phyloP scores from a whole-genome alignment of 257 asterid genomes.

The Salvia miltiorrhiza region DNA sequence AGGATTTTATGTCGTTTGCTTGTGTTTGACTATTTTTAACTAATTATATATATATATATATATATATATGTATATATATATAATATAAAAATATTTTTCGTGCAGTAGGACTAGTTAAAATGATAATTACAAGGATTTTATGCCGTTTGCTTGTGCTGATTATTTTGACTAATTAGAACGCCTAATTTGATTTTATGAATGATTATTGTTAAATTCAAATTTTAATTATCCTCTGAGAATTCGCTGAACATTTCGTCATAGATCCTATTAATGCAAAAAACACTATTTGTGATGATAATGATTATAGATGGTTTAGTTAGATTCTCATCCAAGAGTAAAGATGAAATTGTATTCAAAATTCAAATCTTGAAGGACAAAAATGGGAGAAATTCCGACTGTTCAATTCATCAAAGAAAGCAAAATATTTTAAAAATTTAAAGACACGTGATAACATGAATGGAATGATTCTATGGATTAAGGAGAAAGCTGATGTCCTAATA shows the following conservation, averaged over 20 bases:
- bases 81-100: too few relatives aligned
- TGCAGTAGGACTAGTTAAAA: too few relatives aligned
- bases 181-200: not conserved
- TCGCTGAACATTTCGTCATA: too few relatives aligned
- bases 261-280: too few relatives aligned
- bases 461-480: too few relatives aligned
- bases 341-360: constrained; percentile 18
- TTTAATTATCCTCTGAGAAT: not conserved
- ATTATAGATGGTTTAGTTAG: not conserved
- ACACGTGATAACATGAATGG: constrained; percentile 7
- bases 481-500: not conserved
- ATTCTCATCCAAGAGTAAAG: not conserved
- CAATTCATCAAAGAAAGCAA: constrained; percentile 22
- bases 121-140: not conserved
- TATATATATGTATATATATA: too few relatives aligned
- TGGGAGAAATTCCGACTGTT: not conserved
- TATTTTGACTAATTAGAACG: not conserved
- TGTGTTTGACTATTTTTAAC: too few relatives aligned
- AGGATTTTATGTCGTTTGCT: too few relatives aligned
- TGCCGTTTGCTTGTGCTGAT: not conserved
- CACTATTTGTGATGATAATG: not conserved
- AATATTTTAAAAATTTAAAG: not conserved
- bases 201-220: not conserved
- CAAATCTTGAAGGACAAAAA: not conserved
- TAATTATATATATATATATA: too few relatives aligned